A percentile compares a stretch with the other conserved stretches of the same genome.
phyloP scores from a whole-genome alignment of 164 flowering plant species.

The Malania oleifera region DNA sequence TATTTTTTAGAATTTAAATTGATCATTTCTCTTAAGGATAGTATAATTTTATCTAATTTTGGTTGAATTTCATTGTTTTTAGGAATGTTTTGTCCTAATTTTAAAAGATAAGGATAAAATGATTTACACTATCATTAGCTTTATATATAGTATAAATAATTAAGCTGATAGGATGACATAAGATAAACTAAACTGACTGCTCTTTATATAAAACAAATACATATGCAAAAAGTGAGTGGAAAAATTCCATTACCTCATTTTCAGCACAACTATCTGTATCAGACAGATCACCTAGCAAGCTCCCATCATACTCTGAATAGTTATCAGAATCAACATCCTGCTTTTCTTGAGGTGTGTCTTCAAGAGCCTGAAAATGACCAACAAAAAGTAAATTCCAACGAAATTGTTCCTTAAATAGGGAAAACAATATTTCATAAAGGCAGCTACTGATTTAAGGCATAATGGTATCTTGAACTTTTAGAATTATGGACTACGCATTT shows the following conservation, averaged over 20 bases:
- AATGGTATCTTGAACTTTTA: no score
- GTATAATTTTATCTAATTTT: no score
- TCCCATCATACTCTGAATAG: slow-evolving; percentile 43
- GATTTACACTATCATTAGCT: no score
- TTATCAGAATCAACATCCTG: slow-evolving; percentile 25
- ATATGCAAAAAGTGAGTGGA: no score
- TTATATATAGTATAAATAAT: no score
- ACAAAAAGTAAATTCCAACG: not conserved
- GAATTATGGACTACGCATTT: no score
- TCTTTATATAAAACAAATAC: not conserved
- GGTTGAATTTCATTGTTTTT: no score
- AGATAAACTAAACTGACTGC: not conserved
- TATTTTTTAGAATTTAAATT: no score
- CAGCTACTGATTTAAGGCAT: not conserved
- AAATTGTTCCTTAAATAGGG: not conserved
- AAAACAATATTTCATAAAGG: not conserved
- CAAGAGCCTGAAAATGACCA: slow-evolving; percentile 46
- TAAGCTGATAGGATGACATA: no score
- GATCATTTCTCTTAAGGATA: no score
- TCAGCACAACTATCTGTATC: slow-evolving; percentile 46
- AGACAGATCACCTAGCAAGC: slow-evolving; percentile 42
- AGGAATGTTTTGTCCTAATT: no score
- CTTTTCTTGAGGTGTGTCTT: slow-evolving; percentile 36
- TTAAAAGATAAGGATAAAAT: no score
- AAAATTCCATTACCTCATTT: slow-evolving; percentile 36